A percentile compares a stretch with the other conserved stretches of the same genome.
These are phyloP conservation scores for Knufia fluminis DNA, from an alignment of 2,329 filamentous ascomycete genomes.

Conservation along the genomic window DNA sequence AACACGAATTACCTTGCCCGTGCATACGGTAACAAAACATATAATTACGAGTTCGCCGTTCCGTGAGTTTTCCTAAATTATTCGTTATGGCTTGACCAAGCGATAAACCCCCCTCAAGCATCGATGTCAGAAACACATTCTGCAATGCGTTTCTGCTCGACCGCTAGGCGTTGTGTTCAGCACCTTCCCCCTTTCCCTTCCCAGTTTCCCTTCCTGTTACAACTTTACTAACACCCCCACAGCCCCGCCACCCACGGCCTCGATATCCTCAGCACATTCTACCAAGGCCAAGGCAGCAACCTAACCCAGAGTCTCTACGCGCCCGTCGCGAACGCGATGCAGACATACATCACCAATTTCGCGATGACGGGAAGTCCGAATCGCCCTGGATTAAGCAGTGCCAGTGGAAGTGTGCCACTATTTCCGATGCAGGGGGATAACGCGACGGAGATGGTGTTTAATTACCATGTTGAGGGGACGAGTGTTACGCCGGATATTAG, in stretches of 20 bases:
- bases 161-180: too few relatives aligned
- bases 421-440: constrained; percentile 42
- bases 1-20: constrained; percentile 46
- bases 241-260: constrained; percentile 46
- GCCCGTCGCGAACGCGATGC: constrained; percentile 28
- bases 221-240: too few relatives aligned
- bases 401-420: constrained; percentile 21
- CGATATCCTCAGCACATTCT: constrained; percentile 47
- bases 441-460: constrained; percentile 37
- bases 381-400: constrained; percentile 24
- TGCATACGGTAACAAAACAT: constrained; percentile 42
- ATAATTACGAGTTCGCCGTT: constrained; percentile 45
- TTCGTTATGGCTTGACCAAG: too few relatives aligned
- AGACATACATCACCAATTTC: constrained; percentile 33
- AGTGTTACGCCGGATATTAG: constrained; percentile 30
- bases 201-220: too few relatives aligned
- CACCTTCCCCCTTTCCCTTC: too few relatives aligned
- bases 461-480: constrained; percentile 20
- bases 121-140: too few relatives aligned
- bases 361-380: constrained; percentile 28
- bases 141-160: too few relatives aligned
- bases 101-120: too few relatives aligned
- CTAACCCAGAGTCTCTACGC: constrained; percentile 28
- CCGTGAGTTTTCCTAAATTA: too few relatives aligned
- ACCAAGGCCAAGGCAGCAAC: constrained; percentile 30